Conservation (phyloP, 2,329 filamentous ascomycete species). For the Fusarium decemcellulare region DNA sequence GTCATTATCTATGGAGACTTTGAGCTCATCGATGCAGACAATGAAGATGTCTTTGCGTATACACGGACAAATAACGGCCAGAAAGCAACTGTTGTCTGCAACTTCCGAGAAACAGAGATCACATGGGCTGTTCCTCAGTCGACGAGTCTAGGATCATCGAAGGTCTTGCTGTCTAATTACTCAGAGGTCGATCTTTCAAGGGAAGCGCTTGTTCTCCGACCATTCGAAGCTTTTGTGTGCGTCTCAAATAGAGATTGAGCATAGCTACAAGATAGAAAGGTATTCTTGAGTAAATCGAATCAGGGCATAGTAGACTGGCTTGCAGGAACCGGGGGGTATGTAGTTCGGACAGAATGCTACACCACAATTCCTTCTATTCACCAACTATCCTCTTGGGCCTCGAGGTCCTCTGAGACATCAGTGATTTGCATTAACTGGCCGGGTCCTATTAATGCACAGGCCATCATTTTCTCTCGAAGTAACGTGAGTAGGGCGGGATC, state of each 20-base stretch:
- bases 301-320: too few species aligned
- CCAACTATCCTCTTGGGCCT: background rate
- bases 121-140: conserved; percentile 8
- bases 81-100: conserved; percentile 22
- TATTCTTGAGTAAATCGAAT: too few species aligned
- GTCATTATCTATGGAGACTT: conserved; percentile 36
- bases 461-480: conserved; percentile 28
- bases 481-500: conserved; percentile 17
- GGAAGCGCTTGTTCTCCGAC: background rate
- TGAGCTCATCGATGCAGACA: conserved; percentile 20
- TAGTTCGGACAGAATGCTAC: background rate
- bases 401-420: conserved; percentile 13
- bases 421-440: conserved; percentile 14
- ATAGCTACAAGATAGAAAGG: background rate
- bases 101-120: conserved; percentile 17
- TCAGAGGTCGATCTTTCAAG: conserved; percentile 3
- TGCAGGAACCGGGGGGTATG: too few species aligned
- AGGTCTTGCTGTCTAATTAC: conserved; percentile 26
- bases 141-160: background rate
- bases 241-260: background rate
- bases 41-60: conserved; percentile 35
- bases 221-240: conserved; percentile 30
- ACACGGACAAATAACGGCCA: conserved; percentile 10
- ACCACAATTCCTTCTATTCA: too few species aligned
- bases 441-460: conserved; percentile 14